A percentile compares a stretch with the other conserved stretches of the same genome.
Conservation (phyloP, 2,329 filamentous ascomycete species). For the Ambrosiella beaveri region DNA sequence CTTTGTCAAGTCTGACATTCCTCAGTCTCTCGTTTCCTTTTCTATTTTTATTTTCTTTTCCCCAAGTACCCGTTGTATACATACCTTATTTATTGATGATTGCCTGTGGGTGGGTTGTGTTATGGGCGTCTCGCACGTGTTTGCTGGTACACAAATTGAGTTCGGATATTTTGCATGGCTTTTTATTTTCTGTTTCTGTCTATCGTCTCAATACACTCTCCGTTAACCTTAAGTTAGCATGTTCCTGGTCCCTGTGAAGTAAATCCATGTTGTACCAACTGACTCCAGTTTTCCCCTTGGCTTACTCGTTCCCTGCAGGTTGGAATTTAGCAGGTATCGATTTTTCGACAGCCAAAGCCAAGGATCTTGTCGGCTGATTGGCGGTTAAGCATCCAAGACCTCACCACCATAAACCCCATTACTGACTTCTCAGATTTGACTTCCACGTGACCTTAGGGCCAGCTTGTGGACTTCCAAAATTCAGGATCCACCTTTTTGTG, state of each 20-base stretch:
- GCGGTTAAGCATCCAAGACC: too few species aligned
- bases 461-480: background rate
- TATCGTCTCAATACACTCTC: conserved; percentile 15
- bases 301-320: too few species aligned
- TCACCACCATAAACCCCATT: background rate
- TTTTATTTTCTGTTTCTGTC: conserved; percentile 16
- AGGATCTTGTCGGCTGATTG: background rate
- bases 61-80: conserved; percentile 11
- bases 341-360: background rate
- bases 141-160: conserved; percentile 9
- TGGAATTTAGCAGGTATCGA: too few species aligned
- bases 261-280: background rate
- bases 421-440: background rate
- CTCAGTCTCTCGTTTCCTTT: background rate
- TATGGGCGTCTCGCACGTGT: conserved; percentile 5
- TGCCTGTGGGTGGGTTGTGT: conserved; percentile 1
- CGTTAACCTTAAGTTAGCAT: conserved; percentile 16
- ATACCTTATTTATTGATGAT: conserved; percentile 10
- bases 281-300: too few species aligned
- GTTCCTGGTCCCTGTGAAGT: conserved; percentile 6
- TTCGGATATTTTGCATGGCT: conserved; percentile 14
- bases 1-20: background rate
- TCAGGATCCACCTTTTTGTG: conserved; percentile 7
- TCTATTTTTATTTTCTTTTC: conserved; percentile 6
- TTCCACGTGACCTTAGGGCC: conserved; percentile 11